These are phyloP conservation scores for Claviceps pazoutovae DNA, from an alignment of 2,329 filamentous ascomycete species.

Conservation along the genomic window DNA sequence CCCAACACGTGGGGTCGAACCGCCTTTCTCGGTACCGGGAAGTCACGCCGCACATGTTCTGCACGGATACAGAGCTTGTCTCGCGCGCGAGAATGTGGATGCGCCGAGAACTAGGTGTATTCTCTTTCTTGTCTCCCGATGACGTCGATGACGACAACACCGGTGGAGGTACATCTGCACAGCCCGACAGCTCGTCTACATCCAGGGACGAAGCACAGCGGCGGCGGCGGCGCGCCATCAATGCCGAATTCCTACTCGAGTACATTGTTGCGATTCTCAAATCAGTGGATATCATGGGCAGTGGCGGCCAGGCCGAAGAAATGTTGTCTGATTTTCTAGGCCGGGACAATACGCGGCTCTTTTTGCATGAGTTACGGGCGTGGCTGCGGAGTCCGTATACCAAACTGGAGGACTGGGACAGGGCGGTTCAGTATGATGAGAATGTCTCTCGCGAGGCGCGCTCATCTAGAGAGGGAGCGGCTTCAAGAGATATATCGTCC, in stretches of 20 bases:
- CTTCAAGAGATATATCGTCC: not conserved
- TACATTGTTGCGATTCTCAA: slow-evolving; percentile 76
- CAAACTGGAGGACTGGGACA: slow-evolving; percentile 65
- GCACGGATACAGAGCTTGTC: slow-evolving; percentile 49
- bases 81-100: slow-evolving; percentile 71
- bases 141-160: slow-evolving; percentile 14
- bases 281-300: slow-evolving; percentile 67
- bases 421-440: slow-evolving; percentile 54
- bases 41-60: slow-evolving; percentile 54
- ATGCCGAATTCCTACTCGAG: slow-evolving; percentile 73
- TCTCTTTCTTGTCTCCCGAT: slow-evolving; percentile 48
- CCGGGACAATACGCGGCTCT: slow-evolving; percentile 54
- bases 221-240: slow-evolving; percentile 19
- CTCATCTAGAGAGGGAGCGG: not conserved
- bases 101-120: slow-evolving; percentile 71
- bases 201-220: slow-evolving; percentile 28
- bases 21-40: slow-evolving; percentile 62
- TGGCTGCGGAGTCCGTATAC: slow-evolving; percentile 73
- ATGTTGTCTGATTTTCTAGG: slow-evolving; percentile 70
- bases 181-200: not conserved
- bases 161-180: slow-evolving; percentile 11
- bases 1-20: slow-evolving; percentile 72
- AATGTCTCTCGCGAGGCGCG: not conserved
- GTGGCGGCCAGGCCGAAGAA: slow-evolving; percentile 64
- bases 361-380: slow-evolving; percentile 71